These are phyloP conservation scores for Phytopythium delawarense DNA, from an alignment of 352 stramenopile genomes.

Conservation along the genomic window DNA sequence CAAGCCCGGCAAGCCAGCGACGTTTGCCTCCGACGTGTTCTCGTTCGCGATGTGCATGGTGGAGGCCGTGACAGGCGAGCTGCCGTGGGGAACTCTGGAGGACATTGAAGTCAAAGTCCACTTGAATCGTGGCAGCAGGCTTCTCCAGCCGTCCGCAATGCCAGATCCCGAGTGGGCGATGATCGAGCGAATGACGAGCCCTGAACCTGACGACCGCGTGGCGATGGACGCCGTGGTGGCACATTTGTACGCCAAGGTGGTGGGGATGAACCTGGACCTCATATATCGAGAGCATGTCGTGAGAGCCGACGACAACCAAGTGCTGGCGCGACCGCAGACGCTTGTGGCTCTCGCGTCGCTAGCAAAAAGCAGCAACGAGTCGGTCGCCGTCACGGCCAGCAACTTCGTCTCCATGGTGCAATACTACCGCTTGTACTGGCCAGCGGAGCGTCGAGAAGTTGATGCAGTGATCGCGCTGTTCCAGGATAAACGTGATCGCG, in stretches of 20 bases:
- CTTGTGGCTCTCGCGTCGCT: background rate
- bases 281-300: background rate
- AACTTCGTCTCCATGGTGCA: background rate
- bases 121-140: constrained; percentile 4
- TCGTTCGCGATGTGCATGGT: constrained; percentile 28
- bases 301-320: background rate
- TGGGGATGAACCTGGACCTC: background rate
- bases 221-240: background rate
- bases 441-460: background rate
- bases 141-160: constrained; percentile 5
- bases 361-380: background rate
- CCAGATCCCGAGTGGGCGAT: constrained; percentile 15
- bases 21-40: constrained; percentile 21
- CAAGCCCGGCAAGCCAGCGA: constrained; percentile 5
- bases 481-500: background rate
- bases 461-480: background rate
- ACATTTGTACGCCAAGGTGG: background rate
- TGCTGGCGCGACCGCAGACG: background rate
- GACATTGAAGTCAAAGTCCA: constrained; percentile 6
- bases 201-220: constrained; percentile 3
- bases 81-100: constrained; percentile 13
- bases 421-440: background rate
- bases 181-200: constrained; percentile 12
- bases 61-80: constrained; percentile 15
- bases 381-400: background rate